These are phyloP conservation scores for Alternaria triticina DNA, from an alignment of 2,329 filamentous ascomycete genomes.

Conservation along the genomic window DNA sequence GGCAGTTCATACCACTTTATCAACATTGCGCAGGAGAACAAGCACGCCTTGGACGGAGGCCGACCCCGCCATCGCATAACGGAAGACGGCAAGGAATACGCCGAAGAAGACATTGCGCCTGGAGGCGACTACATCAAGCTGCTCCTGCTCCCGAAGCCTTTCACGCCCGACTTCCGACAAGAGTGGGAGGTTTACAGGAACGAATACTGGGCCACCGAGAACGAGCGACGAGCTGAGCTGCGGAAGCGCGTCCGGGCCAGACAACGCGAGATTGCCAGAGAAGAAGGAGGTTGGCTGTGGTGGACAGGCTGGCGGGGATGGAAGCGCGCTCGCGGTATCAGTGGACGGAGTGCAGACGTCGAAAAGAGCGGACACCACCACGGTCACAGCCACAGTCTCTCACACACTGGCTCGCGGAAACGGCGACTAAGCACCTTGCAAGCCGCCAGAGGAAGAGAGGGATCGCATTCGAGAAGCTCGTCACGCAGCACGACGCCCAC, in stretches of 20 bases:
- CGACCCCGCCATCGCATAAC: slow-evolving; percentile 47
- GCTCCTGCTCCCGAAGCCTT: slow-evolving; percentile 88
- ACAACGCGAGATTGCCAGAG: slow-evolving; percentile 70
- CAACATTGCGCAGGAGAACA: slow-evolving; percentile 60
- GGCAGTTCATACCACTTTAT: slow-evolving; percentile 78
- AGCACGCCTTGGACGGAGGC: slow-evolving; percentile 28
- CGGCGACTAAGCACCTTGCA: slow-evolving; percentile 37
- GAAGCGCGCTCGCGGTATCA: slow-evolving; percentile 45
- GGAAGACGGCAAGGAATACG: slow-evolving; percentile 66
- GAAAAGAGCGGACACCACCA: slow-evolving; percentile 37
- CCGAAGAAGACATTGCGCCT: slow-evolving; percentile 88
- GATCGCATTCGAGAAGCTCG: slow-evolving; percentile 40
- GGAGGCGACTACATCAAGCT: slow-evolving; percentile 93
- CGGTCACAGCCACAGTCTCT: slow-evolving; percentile 18
- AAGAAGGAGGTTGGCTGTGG: slow-evolving; percentile 79
- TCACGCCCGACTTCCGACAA: slow-evolving; percentile 91
- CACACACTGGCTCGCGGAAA: slow-evolving; percentile 29
- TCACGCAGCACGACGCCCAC: slow-evolving; percentile 42
- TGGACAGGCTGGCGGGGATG: slow-evolving; percentile 77
- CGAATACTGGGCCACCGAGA: slow-evolving; percentile 97
- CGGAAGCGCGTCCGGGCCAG: slow-evolving; percentile 72
- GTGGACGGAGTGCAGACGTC: slow-evolving; percentile 31
- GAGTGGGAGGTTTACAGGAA: slow-evolving; percentile 95
- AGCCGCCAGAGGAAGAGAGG: slow-evolving; percentile 27
- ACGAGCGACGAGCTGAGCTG: slow-evolving; percentile 80